Conservation (phyloP, 2,329 filamentous ascomycete species). For the Chaetomium sp. region DNA sequence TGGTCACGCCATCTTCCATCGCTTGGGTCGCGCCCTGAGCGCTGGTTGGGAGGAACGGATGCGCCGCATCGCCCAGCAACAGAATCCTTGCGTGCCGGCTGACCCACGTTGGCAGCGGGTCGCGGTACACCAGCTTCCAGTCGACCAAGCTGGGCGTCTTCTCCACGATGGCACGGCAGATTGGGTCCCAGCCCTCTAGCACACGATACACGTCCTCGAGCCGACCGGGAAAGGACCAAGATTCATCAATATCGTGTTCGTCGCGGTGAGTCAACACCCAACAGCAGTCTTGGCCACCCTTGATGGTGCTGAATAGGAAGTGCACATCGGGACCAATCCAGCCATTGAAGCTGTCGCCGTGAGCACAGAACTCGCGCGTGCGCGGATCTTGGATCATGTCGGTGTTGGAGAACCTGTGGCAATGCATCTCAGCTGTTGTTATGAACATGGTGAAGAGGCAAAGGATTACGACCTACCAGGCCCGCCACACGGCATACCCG, state of each 20-base stretch:
- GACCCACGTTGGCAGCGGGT: conserved; percentile 44
- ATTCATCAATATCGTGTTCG: conserved; percentile 48
- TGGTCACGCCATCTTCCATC: conserved; percentile 44
- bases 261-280: conserved; percentile 54
- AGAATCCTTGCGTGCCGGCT: conserved; percentile 38
- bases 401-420: conserved; percentile 39
- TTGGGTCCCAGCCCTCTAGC: conserved; percentile 45
- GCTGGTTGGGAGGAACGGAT: conserved; percentile 44
- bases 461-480: conserved; percentile 37
- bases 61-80: conserved; percentile 44
- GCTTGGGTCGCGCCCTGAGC: conserved; percentile 44
- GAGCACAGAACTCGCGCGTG: conserved; percentile 47
- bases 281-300: conserved; percentile 48
- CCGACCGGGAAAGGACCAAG: conserved; percentile 47
- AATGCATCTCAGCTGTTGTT: neutral
- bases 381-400: conserved; percentile 46
- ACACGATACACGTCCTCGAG: conserved; percentile 46
- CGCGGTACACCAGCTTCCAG: conserved; percentile 46
- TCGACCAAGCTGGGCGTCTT: conserved; percentile 42
- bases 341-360: conserved; percentile 54
- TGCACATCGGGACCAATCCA: conserved; percentile 53
- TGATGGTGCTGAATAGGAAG: conserved; percentile 51
- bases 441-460: neutral
- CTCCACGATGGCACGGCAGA: conserved; percentile 41
- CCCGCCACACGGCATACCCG: conserved; percentile 47